Conservation (phyloP, 129 eudicot species). For the Escallonia herrerae region DNA sequence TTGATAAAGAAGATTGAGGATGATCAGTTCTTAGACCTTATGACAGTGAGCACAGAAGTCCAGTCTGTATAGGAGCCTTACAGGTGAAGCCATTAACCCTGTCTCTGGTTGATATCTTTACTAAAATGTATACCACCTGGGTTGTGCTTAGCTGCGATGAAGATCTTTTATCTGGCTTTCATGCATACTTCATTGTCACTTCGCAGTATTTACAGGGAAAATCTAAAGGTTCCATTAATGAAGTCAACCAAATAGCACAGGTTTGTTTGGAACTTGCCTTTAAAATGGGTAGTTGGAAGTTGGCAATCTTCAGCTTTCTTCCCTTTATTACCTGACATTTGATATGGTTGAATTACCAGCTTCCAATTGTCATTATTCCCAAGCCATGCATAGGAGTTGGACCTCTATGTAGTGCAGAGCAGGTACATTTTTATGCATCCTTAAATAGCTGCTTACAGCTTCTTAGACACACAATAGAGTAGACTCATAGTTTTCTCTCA, state of each 20-base stretch:
- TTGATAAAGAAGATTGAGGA: constrained; percentile 77
- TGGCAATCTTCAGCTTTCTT: constrained; percentile 6
- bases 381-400: constrained; percentile 80
- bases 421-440: constrained; percentile 37
- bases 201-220: constrained; percentile 87
- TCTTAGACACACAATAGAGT: not conserved
- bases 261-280: constrained; percentile 27
- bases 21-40: constrained; percentile 71
- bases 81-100: constrained; percentile 63
- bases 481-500: constrained; percentile 7
- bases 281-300: constrained; percentile 9
- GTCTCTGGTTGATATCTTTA: too few relatives aligned
- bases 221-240: constrained; percentile 67
- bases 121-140: not conserved
- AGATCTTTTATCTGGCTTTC: constrained; percentile 5
- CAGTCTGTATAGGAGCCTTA: constrained; percentile 87
- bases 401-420: constrained; percentile 77
- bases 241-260: constrained; percentile 94
- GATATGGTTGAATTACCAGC: constrained; percentile 38
- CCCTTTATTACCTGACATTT: constrained; percentile 10
- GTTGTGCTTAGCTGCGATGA: not conserved
- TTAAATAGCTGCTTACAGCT: constrained; percentile 4
- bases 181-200: constrained; percentile 8
- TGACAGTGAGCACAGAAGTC: constrained; percentile 70
- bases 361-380: constrained; percentile 79